phyloP scores from a whole-genome alignment of 352 stramenopile genomes.

The Thraustochytrium sp. region DNA sequence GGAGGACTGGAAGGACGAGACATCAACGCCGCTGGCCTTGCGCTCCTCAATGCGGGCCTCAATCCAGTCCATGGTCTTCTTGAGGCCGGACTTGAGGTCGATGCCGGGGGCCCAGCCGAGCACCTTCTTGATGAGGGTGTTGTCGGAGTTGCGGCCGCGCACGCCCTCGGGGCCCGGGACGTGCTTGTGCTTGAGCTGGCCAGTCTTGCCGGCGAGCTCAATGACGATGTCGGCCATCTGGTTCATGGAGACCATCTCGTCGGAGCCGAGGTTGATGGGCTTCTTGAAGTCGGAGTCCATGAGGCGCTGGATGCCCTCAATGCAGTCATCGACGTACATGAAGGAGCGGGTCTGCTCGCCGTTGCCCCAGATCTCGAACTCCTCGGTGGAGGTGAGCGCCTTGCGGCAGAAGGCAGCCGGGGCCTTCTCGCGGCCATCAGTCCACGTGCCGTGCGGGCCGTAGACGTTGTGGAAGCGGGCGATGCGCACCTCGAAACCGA shows the following conservation, averaged over 20 bases:
- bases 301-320: conserved; percentile 74
- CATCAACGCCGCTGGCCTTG: neutral
- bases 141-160: conserved; percentile 74
- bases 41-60: conserved; percentile 62
- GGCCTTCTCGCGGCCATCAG: conserved; percentile 70
- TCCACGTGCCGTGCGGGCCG: conserved; percentile 77
- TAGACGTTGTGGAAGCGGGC: conserved; percentile 81
- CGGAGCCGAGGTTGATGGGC: conserved; percentile 73
- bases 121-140: conserved; percentile 72
- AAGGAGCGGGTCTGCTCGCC: conserved; percentile 78
- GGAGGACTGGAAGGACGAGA: conserved; percentile 8
- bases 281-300: conserved; percentile 71
- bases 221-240: conserved; percentile 66
- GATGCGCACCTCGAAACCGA: conserved; percentile 72
- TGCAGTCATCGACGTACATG: conserved; percentile 81
- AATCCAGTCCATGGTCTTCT: conserved; percentile 78
- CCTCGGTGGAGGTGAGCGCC: conserved; percentile 63
- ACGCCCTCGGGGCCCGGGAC: conserved; percentile 76
- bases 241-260: conserved; percentile 80
- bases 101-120: conserved; percentile 71
- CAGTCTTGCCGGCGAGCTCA: conserved; percentile 60
- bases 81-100: conserved; percentile 64
- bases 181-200: conserved; percentile 69
- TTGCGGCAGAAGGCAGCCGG: conserved; percentile 82
- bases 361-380: conserved; percentile 77